Percentiles rank a stretch among this genome's conserved stretches.
Evolutionary conservation across 192 early-diverging fungal genomes (phyloP).

Genomic region (Globomyces pollinis-pini): DNA sequence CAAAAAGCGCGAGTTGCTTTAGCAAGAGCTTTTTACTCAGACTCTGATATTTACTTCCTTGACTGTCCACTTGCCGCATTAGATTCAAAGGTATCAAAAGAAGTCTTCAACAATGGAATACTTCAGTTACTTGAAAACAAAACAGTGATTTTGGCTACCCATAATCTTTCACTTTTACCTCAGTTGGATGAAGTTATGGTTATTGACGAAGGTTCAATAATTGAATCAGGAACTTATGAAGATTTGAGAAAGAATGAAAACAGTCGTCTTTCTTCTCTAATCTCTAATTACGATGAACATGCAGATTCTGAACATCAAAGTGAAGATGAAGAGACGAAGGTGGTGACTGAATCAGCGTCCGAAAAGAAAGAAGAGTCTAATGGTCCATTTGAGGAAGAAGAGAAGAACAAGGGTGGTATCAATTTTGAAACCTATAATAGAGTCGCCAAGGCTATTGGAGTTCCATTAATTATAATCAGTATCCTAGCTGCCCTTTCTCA

Average conservation of each 20-base stretch:
- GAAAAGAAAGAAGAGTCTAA: conserved; percentile 1
- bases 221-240: conserved; percentile 8
- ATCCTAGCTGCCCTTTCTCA: no score
- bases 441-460: no score
- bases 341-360: neutral
- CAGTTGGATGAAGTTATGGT: conserved; percentile 14
- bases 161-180: conserved; percentile 16
- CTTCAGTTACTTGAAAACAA: neutral
- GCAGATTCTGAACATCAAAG: neutral
- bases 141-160: conserved; percentile 20
- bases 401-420: conserved; percentile 3
- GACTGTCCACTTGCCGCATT: conserved; percentile 61
- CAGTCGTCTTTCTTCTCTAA: neutral
- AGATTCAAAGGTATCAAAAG: conserved; percentile 16
- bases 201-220: conserved; percentile 5
- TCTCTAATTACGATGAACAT: neutral
- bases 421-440: neutral
- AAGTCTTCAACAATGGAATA: conserved; percentile 9
- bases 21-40: conserved; percentile 52
- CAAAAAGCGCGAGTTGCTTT: conserved; percentile 68
- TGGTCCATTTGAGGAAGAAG: conserved; percentile 1
- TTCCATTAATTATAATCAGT: no score
- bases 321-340: conserved; percentile 3
- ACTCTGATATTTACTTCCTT: conserved; percentile 56
- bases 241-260: conserved; percentile 15